Evolutionary conservation across 169 alveolate species (phyloP), one percentile per base, ranked within the genome.

Genomic region (Blepharisma undulans): DNA sequence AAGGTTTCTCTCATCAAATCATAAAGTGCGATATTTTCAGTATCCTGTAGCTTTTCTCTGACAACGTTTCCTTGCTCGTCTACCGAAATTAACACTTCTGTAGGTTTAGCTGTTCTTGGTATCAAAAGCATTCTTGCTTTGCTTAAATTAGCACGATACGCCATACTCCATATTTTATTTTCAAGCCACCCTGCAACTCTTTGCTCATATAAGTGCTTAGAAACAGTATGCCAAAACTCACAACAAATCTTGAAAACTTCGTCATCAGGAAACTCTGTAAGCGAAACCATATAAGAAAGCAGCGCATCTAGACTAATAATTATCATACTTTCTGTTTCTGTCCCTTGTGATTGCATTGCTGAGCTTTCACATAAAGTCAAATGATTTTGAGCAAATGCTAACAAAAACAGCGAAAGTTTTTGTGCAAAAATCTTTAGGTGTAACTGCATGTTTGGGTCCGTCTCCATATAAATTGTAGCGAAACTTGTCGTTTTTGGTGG

Each of bases 161-260:
- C 32, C n/a, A 30, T 19, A 78, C 84, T 81, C 78, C 91, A 25
- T 60, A 32, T 22, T 66, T 94, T 36, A 88, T 93, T 89, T 93
- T 94, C 89, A 93, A 97, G 29, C 95, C 92, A 76, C 94, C 95
- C 88, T 93, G 92, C 33, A 96, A 25, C 66, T 22, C 34, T 93
- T 81, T 96, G 98, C n/a, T 96, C 95, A 32, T 95, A 94, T 30
- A 98, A 88, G 48, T 95, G 93, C 72, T 94, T 97, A 0, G 99
- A 97, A 92, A 99, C 98, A 76, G 96, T 93, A 80, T 97, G 98
- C 99, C 99, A 99, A 94, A 98, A 99, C 91, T 99, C 99, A 76
- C 98, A 94, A 77, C 99, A 98, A 21, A 98, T 99, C 90, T 99
- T 98, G 93, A 99, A 99, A 21, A 99, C 98, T 82, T 99, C 99